Base-by-base conservation (phyloP, 305 asterid genomes). In the Rubia occidens region DNA sequence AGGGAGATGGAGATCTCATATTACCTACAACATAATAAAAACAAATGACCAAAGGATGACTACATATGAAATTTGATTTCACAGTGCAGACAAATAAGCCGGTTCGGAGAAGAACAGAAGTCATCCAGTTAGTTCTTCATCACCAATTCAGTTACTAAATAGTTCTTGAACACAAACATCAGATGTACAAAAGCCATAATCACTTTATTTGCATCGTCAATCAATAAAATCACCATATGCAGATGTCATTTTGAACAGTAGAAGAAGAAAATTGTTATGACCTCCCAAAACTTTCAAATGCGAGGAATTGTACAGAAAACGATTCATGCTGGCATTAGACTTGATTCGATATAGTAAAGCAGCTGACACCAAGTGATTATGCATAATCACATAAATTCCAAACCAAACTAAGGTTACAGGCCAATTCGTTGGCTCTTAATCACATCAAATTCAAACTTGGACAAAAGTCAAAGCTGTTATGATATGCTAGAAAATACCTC, bases 1-100 rank as follows among this genome's bases (percentile, higher is more conserved):
- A 68, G 20, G 79, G 79, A 42, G 67, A 20, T 45, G 75, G 43
- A 29, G 81, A 70, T 59, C 75, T 74, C 43, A 64, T 42, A 24
- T 64, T 70, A 18, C 81, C 85, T 81, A 40, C 4, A 67, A 65
- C 18, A 14, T 60, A 24, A 4, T 58, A 39, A 24, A 15, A 5
- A 13, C 11, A 14, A 40, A 43, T 45, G 26, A 54, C 26, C 53
- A 47, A 15, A 47, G 53, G 53, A 54, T 42, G 21, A 5, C 63
- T 21, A 39, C 5, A 67, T 9, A 45, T 53, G 35, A 37, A 4
- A 29, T 11, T 51, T 29, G 61, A 45, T 35, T 66, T 11, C 63
- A 44, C 14, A 67, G 4, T 49, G 14, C n/a, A 39, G n/a, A 47
- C 15, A 11, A 32, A 29, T 24, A 37, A 67, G 44, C 4, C 51